These are phyloP conservation scores for Agroathelia rolfsii DNA, from an alignment of 1,284 basidiomycete genomes.

Conservation along the genomic window DNA sequence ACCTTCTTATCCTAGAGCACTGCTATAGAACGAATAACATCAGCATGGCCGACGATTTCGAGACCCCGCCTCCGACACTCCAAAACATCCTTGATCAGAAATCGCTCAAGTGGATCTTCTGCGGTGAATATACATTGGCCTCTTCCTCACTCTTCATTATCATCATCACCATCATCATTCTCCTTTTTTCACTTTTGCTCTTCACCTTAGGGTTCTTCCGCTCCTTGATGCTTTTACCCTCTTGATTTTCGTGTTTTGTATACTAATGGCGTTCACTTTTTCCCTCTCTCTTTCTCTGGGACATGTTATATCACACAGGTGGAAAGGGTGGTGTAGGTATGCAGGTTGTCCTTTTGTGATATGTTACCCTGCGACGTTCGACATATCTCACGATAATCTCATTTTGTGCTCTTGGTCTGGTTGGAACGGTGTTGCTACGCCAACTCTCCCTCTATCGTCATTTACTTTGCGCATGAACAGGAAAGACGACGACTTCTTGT, in stretches of 20 bases:
- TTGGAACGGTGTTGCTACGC: no score
- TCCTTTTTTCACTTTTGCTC: constrained; percentile 9
- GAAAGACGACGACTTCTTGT: constrained; percentile 94
- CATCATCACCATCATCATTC: constrained; percentile 4
- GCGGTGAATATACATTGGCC: constrained; percentile 52
- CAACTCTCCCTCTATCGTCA: no score
- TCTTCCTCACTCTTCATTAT: constrained; percentile 8
- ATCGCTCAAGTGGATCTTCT: constrained; percentile 92
- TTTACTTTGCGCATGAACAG: no score
- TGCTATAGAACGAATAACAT: constrained; percentile 7
- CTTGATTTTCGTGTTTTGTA: no score
- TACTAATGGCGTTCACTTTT: no score
- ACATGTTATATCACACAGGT: no score
- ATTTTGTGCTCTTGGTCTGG: no score
- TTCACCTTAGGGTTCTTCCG: no score
- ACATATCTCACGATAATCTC: constrained; percentile 2
- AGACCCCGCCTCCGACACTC: constrained; percentile 66
- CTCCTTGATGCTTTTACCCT: no score
- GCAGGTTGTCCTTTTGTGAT: constrained; percentile 20
- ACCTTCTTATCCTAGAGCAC: no score
- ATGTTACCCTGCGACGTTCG: constrained; percentile 1
- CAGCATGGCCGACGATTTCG: constrained; percentile 38
- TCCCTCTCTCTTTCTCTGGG: no score
- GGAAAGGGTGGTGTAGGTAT: constrained; percentile 91
- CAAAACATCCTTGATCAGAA: constrained; percentile 88